A percentile compares a stretch with the other conserved stretches of the same genome.
phyloP scores from a whole-genome alignment of 306 rosid genomes.

The Erythrophleum fordii region DNA sequence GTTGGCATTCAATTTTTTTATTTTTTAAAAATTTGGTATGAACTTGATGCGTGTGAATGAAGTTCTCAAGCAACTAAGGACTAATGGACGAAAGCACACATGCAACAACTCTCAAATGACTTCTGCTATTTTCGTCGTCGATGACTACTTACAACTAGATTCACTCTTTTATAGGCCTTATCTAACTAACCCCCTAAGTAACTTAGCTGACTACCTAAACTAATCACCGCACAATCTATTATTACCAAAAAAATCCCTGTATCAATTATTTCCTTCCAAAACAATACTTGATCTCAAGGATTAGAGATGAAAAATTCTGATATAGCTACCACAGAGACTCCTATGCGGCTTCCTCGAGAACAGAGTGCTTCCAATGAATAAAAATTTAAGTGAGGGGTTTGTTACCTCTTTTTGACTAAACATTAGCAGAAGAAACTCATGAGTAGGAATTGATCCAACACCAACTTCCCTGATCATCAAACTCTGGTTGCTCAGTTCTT shows the following conservation, averaged over 20 bases:
- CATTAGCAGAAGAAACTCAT: background rate
- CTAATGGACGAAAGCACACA: background rate
- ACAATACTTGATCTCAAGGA: background rate
- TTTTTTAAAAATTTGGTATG: background rate
- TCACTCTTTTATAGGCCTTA: background rate
- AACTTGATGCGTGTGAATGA: background rate
- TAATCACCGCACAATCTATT: background rate
- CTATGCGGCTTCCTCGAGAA: background rate
- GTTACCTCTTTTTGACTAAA: background rate
- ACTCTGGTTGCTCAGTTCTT: background rate
- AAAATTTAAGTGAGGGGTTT: background rate
- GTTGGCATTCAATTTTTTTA: background rate
- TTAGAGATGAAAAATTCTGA: background rate
- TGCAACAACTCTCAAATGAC: background rate
- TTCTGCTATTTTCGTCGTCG: too few relatives aligned
- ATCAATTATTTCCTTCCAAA: background rate
- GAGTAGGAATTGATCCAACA: background rate
- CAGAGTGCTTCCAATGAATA: background rate
- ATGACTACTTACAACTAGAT: background rate
- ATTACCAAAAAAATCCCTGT: background rate
- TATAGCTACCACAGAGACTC: background rate
- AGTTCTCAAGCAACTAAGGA: background rate
- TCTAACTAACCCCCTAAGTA: background rate
- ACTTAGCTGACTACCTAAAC: too few relatives aligned
- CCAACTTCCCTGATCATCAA: background rate